Base-by-base conservation (phyloP, 2,329 filamentous ascomycete species). In the Diaporthe sp. region DNA sequence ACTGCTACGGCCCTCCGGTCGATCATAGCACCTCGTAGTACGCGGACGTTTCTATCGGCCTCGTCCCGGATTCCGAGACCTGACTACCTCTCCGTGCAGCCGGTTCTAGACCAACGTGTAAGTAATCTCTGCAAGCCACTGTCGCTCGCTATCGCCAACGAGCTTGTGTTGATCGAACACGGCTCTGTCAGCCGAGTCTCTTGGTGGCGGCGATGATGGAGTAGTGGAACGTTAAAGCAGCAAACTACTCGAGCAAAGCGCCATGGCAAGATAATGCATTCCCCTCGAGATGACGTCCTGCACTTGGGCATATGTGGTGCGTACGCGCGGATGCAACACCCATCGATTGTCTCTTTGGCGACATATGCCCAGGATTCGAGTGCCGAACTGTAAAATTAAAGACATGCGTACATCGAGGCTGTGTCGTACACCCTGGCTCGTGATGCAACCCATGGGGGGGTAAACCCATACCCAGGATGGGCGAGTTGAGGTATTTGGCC, bases 21-120 rank as follows among this genome's bases (percentile, higher is more conserved):
- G 57, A 67, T 75, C 73, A 60, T 55, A 52, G 54, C 30, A 22
- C 28, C 28, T 22, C 45, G n/a, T 28, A 38, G n/a, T 40, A 28
- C 64, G 64, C 47, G 47, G 64, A 54, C 45, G 64, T 64, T 45
- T 52, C 55, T 71, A 71, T 40, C 42, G 42, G 61, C 7, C 25
- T 42, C 70, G 22, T 35, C 25, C 33, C 33, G 50, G 54, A 33
- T 60, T 60, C 68, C 54, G 40, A 47, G 42, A 4, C 4, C 61
- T n/a, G 25, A 50, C 45, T 52, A 38, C 61, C 19, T 50, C 30
- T 13, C 64, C 64, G 22, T 40, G 42, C 15, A 38, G 12, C 13
- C 47, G n/a, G 64, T 52, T 38, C 64, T 68, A 40, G 13, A 25
- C 19, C 42, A 38, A n/a, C n/a, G n/a, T 30, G 22, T 25, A 33